These are phyloP conservation scores for Wolfiporia cocos DNA, from an alignment of 1,284 basidiomycete genomes.

Conservation along the genomic window DNA sequence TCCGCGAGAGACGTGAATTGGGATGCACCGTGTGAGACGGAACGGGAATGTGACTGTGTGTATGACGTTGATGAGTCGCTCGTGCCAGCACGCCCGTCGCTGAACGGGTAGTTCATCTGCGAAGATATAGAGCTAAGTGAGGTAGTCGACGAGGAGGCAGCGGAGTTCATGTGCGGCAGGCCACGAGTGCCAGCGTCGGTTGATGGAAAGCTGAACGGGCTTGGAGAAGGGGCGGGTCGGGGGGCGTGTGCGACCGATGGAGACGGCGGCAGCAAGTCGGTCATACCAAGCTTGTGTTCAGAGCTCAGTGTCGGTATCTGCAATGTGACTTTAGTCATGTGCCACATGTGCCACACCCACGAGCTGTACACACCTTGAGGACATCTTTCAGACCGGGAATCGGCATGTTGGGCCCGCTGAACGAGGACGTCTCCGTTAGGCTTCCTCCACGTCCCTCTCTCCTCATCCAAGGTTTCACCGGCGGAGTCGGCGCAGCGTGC, in stretches of 20 bases:
- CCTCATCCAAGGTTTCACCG: slow-evolving; percentile 37
- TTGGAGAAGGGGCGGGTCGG: slow-evolving; percentile 29
- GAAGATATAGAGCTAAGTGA: slow-evolving; percentile 25
- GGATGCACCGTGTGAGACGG: slow-evolving; percentile 18
- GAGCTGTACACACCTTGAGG: slow-evolving; percentile 51
- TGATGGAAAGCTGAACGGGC: slow-evolving; percentile 30
- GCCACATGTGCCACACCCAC: too few relatives aligned
- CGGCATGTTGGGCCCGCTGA: slow-evolving; percentile 27
- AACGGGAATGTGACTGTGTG: slow-evolving; percentile 17
- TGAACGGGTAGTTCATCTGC: slow-evolving; percentile 18
- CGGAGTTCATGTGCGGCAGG: slow-evolving; percentile 19
- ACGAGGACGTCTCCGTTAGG: slow-evolving; percentile 33
- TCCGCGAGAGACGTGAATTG: slow-evolving; percentile 12
- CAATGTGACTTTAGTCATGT: too few relatives aligned
- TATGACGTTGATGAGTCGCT: slow-evolving; percentile 16
- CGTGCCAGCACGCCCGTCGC: slow-evolving; percentile 15
- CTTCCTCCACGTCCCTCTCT: slow-evolving; percentile 43
- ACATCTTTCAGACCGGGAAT: slow-evolving; percentile 66
- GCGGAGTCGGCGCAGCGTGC: slow-evolving; percentile 26
- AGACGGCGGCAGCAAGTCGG: slow-evolving; percentile 74
- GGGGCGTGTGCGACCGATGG: slow-evolving; percentile 49
- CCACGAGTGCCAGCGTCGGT: slow-evolving; percentile 6
- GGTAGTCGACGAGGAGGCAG: slow-evolving; percentile 23
- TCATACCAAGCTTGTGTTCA: slow-evolving; percentile 61
- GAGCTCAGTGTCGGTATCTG: slow-evolving; percentile 63